phyloP scores from a whole-genome alignment of 1,139 yeast species.

The Hyphopichia fennica region DNA sequence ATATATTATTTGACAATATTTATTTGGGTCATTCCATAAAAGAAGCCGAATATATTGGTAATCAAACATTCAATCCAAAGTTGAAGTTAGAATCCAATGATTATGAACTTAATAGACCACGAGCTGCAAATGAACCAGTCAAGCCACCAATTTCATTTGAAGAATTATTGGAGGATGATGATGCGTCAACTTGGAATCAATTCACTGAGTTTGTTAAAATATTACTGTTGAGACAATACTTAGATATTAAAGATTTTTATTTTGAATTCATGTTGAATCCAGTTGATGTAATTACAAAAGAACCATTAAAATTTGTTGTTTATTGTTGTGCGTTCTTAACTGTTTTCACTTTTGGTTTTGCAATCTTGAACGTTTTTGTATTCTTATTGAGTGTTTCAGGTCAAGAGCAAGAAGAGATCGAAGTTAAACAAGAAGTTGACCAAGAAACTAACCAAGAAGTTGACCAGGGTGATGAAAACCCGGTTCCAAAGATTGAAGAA shows the following conservation, averaged over 20 bases:
- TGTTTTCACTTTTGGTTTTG: conserved; percentile 41
- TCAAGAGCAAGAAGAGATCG: neutral
- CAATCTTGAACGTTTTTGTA: conserved; percentile 35
- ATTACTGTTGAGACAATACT: conserved; percentile 20
- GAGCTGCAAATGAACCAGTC: conserved; percentile 33
- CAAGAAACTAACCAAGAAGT: neutral
- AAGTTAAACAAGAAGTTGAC: neutral
- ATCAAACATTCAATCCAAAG: conserved; percentile 68
- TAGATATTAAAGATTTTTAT: conserved; percentile 31
- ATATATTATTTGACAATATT: conserved; percentile 76
- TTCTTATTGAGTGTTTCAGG: conserved; percentile 11
- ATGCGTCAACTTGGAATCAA: conserved; percentile 16
- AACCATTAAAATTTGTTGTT: conserved; percentile 51
- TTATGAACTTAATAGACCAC: conserved; percentile 38
- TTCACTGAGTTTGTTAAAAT: conserved; percentile 21
- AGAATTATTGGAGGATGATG: conserved; percentile 32
- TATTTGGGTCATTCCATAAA: conserved; percentile 78
- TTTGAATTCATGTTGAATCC: conserved; percentile 45
- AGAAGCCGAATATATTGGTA: conserved; percentile 85
- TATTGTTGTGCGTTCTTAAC: conserved; percentile 44
- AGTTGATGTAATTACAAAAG: conserved; percentile 32
- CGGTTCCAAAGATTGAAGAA: conserved; percentile 3
- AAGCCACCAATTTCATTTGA: conserved; percentile 44
- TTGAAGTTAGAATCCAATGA: conserved; percentile 50
- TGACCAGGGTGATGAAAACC: no score